Percentiles rank a stretch among this genome's conserved stretches.
Conservation (phyloP, 768 basidiomycete genomes). For the Podaxis mareebaensis region DNA sequence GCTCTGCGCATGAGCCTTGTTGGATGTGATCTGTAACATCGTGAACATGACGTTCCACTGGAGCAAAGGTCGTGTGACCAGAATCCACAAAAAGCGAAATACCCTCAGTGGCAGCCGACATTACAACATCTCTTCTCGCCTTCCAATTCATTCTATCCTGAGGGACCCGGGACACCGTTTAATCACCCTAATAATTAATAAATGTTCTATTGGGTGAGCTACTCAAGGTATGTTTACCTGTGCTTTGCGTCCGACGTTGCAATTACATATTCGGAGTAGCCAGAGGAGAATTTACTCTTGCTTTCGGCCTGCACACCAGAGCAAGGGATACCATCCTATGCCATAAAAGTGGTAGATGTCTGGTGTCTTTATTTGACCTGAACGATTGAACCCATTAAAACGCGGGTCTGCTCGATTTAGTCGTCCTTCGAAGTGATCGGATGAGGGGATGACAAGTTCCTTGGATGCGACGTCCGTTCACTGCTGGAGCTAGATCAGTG, state of each 20-base stretch:
- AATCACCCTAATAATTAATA: not conserved
- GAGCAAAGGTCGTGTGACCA: constrained; percentile 11
- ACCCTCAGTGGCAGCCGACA: constrained; percentile 10
- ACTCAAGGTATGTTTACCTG: not conserved
- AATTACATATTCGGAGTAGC: not conserved
- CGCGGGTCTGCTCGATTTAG: not conserved
- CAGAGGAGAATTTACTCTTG: not conserved
- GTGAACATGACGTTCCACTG: constrained; percentile 1
- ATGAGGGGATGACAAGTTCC: not conserved
- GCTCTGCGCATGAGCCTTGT: not conserved
- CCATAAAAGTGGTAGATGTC: not conserved
- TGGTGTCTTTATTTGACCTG: not conserved
- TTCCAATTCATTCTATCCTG: not conserved
- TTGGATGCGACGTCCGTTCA: not conserved
- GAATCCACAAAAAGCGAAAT: constrained; percentile 18
- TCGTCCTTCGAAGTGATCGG: not conserved
- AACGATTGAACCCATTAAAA: not conserved
- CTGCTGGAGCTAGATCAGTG: not conserved
- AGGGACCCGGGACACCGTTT: constrained; percentile 22
- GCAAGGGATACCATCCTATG: not conserved
- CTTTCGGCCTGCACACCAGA: not conserved
- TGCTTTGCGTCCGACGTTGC: not conserved
- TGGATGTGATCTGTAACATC: not conserved
- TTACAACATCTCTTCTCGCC: not conserved
- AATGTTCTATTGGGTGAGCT: not conserved